A percentile compares a stretch with the other conserved stretches of the same genome.
phyloP scores from a whole-genome alignment of 176 grass and related monocot species.

The Phoenix roebelenii region DNA sequence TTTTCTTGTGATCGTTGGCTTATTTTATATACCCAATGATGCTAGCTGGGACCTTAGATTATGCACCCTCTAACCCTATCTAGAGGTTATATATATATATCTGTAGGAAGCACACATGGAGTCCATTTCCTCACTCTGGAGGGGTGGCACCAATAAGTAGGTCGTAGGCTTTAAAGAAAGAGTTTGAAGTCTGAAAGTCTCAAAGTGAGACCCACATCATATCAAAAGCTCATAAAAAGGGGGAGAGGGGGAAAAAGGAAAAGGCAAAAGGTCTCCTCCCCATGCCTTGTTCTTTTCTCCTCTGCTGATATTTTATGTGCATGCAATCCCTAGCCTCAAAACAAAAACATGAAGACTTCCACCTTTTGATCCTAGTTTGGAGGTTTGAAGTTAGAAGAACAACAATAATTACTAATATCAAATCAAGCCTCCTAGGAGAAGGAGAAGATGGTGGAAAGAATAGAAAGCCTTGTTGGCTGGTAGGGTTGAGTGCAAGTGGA shows the following conservation, averaged over 20 bases:
- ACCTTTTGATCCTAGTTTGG: not conserved
- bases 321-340: slow-evolving; percentile 1
- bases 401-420: too few species aligned
- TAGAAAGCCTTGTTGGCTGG: too few species aligned
- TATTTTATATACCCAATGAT: too few species aligned
- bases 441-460: not conserved
- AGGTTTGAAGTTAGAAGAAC: not conserved
- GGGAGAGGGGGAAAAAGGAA: not conserved
- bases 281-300: slow-evolving; percentile 4
- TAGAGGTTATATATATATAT: not conserved
- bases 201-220: slow-evolving; percentile 11
- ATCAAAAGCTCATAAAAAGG: slow-evolving; percentile 11
- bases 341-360: not conserved
- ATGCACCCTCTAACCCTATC: too few species aligned
- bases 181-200: not conserved
- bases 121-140: not conserved
- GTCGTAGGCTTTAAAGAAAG: not conserved
- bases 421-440: not conserved
- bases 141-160: slow-evolving; percentile 5
- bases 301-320: slow-evolving; percentile 10
- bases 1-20: too few species aligned
- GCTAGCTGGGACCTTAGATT: too few species aligned
- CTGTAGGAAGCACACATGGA: not conserved
- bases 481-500: too few species aligned
- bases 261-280: not conserved